Conservation (phyloP, 208 protist species). For the Acanthamoeba castellanii region DNA sequence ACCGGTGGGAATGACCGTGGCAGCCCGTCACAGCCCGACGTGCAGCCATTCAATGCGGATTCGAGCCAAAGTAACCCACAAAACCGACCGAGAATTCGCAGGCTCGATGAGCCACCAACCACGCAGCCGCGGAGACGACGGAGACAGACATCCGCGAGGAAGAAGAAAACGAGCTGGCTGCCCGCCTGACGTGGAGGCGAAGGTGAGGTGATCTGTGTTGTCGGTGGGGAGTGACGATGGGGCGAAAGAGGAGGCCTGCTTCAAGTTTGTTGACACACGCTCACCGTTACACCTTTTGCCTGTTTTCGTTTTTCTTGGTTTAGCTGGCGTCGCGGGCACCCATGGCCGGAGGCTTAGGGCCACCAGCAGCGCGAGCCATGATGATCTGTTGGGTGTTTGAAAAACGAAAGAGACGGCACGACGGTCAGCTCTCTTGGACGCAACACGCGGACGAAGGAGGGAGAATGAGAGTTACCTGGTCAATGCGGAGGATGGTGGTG, state of each 20-base stretch:
- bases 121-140: no score
- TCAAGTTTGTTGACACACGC: no score
- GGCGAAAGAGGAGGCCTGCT: no score
- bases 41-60: neutral
- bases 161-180: no score
- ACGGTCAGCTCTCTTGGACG: neutral
- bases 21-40: neutral
- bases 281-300: no score
- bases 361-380: constrained; percentile 97
- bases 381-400: constrained; percentile 96
- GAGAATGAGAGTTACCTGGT: constrained; percentile 85
- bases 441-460: neutral
- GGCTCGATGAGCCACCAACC: no score
- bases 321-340: constrained; percentile 64
- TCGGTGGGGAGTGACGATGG: no score
- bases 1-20: no score
- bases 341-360: constrained; percentile 92
- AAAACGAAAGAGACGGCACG: neutral
- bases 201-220: no score
- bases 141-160: no score
- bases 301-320: neutral
- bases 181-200: no score
- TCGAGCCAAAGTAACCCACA: neutral
- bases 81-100: neutral
- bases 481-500: constrained; percentile 96